phyloP scores from a whole-genome alignment of 1,284 basidiomycete genomes.

The Ustilago hordei region DNA sequence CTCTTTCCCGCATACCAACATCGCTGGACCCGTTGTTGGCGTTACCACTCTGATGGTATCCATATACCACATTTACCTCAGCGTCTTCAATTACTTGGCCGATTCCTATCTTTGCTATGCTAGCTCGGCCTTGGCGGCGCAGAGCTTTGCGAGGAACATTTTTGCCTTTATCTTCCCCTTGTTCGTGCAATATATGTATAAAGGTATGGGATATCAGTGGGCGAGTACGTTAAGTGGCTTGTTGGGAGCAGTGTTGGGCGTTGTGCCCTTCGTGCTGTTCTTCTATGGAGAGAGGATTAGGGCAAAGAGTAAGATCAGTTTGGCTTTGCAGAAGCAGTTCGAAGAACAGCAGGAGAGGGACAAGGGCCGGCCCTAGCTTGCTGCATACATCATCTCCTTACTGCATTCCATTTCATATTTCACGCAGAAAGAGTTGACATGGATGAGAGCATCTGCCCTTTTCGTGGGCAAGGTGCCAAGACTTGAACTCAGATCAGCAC shows the following conservation, averaged over 20 bases:
- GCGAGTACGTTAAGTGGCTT: conserved; percentile 77
- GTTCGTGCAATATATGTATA: conserved; percentile 73
- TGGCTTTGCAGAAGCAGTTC: conserved; percentile 36
- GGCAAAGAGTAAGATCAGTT: conserved; percentile 74
- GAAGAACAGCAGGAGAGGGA: conserved; percentile 20
- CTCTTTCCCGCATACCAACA: conserved; percentile 40
- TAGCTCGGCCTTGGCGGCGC: conserved; percentile 81
- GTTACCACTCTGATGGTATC: conserved; percentile 54
- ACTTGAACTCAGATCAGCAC: no score
- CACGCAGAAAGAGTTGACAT: no score
- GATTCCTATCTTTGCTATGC: conserved; percentile 74
- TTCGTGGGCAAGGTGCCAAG: no score
- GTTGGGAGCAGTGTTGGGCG: conserved; percentile 75
- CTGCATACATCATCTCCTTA: not conserved
- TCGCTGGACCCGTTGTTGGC: conserved; percentile 68
- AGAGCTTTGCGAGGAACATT: conserved; percentile 77
- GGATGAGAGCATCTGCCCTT: no score
- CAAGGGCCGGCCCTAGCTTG: not conserved
- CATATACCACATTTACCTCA: conserved; percentile 68
- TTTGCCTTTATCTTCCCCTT: conserved; percentile 57
- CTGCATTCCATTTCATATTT: not conserved
- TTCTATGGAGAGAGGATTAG: conserved; percentile 77
- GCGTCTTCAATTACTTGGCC: conserved; percentile 74
- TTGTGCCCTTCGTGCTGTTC: conserved; percentile 77
- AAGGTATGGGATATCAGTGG: conserved; percentile 77